Percentiles rank a stretch among this genome's conserved stretches.
Conservation (phyloP, 108 stramenopile genomes). For the Cyclotella cryptica region DNA sequence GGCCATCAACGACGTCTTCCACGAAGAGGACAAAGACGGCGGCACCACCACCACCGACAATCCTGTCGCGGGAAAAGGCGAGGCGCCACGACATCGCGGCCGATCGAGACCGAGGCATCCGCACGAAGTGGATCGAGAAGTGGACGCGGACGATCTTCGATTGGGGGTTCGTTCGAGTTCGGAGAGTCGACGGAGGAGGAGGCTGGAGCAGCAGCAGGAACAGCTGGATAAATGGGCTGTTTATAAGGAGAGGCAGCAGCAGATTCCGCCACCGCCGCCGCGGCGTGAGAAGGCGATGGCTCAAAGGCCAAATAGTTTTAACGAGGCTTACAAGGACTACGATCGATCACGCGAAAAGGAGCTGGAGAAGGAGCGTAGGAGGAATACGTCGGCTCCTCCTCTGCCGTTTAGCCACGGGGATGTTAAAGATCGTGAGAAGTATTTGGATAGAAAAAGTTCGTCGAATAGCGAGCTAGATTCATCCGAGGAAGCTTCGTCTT, state of each 20-base stretch:
- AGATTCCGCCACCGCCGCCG: neutral
- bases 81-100: no score
- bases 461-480: no score
- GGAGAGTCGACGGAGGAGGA: neutral
- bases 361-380: no score
- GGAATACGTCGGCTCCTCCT: no score
- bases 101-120: neutral
- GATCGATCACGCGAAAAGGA: neutral
- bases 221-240: conserved; percentile 1
- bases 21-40: no score
- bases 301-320: neutral
- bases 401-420: no score
- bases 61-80: no score
- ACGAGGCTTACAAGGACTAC: conserved; percentile 2
- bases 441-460: no score
- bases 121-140: conserved; percentile 3
- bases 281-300: neutral
- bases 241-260: neutral
- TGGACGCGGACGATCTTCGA: neutral
- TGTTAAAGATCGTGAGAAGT: no score
- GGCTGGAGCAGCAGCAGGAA: conserved; percentile 5
- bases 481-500: no score
- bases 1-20: neutral
- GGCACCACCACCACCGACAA: no score
- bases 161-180: neutral